phyloP scores from a whole-genome alignment of 306 rosid genomes.

The Quercus berberidifolia region DNA sequence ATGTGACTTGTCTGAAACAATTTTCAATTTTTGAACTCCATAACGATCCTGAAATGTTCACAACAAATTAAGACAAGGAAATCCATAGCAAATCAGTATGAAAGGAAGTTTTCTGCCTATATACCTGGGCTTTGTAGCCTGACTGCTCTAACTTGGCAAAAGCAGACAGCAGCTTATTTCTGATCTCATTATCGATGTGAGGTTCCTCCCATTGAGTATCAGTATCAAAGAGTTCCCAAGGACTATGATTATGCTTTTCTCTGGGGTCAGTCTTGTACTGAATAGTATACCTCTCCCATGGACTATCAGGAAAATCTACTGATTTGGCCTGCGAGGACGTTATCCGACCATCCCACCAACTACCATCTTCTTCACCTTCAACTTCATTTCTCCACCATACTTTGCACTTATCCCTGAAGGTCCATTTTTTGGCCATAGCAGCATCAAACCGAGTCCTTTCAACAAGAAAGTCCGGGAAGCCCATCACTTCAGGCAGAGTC shows the following conservation, averaged over 20 bases:
- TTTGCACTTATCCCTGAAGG: constrained; percentile 85
- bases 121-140: constrained; percentile 65
- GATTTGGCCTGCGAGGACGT: constrained; percentile 56
- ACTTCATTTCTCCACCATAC: constrained; percentile 98
- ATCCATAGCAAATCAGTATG: constrained; percentile 8
- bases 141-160: constrained; percentile 56
- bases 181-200: constrained; percentile 48
- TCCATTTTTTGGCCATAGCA: constrained; percentile 82
- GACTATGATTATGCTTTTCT: constrained; percentile 80
- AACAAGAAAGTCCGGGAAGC: constrained; percentile 95
- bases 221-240: constrained; percentile 94
- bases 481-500: constrained; percentile 82
- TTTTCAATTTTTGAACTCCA: constrained; percentile 65
- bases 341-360: constrained; percentile 96
- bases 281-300: constrained; percentile 85
- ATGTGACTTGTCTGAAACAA: constrained; percentile 52
- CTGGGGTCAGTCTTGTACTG: constrained; percentile 69
- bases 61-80: constrained; percentile 17
- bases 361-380: constrained; percentile 68
- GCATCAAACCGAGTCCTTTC: constrained; percentile 78
- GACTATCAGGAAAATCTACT: constrained; percentile 77
- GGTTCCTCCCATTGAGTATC: constrained; percentile 76
- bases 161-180: constrained; percentile 52
- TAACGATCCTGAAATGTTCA: constrained; percentile 64
- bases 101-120: neutral